These are phyloP conservation scores for Tolypocladium guangdongense DNA, from an alignment of 2,329 filamentous ascomycete species.

Conservation along the genomic window DNA sequence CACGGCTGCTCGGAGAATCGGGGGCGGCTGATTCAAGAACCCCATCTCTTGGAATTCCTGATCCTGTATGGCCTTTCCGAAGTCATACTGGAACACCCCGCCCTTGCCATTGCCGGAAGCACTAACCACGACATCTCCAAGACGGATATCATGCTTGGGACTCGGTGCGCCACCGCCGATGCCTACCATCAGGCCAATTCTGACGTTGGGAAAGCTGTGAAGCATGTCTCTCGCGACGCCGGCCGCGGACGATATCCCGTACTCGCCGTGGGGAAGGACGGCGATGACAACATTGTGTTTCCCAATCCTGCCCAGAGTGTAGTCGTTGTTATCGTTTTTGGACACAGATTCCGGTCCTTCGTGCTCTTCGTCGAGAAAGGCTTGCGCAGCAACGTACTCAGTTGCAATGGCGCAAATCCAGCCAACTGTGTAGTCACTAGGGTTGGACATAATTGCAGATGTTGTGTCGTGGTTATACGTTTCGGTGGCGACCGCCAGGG, in stretches of 20 bases:
- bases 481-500: too few relatives aligned
- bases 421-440: constrained; percentile 11
- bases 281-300: constrained; percentile 10
- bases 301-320: constrained; percentile 7
- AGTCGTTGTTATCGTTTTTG: constrained; percentile 5
- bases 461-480: too few relatives aligned
- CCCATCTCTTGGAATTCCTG: too few relatives aligned
- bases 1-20: too few relatives aligned
- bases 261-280: constrained; percentile 2
- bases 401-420: constrained; percentile 13
- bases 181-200: constrained; percentile 9
- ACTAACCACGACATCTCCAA: constrained; percentile 11
- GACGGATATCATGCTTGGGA: constrained; percentile 19
- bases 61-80: too few relatives aligned
- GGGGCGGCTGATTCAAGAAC: too few relatives aligned
- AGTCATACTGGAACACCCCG: not conserved
- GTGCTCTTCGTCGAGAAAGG: constrained; percentile 12
- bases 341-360: not conserved
- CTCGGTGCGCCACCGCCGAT: constrained; percentile 22
- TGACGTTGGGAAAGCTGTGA: constrained; percentile 17
- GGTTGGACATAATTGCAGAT: too few relatives aligned
- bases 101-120: not conserved
- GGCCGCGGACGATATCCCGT: constrained; percentile 7
- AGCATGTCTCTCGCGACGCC: constrained; percentile 16
- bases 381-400: constrained; percentile 10